A percentile compares a stretch with the other conserved stretches of the same genome.
phyloP scores from a whole-genome alignment of 2,329 filamentous ascomycete species.

The Alternaria triticimaculans region DNA sequence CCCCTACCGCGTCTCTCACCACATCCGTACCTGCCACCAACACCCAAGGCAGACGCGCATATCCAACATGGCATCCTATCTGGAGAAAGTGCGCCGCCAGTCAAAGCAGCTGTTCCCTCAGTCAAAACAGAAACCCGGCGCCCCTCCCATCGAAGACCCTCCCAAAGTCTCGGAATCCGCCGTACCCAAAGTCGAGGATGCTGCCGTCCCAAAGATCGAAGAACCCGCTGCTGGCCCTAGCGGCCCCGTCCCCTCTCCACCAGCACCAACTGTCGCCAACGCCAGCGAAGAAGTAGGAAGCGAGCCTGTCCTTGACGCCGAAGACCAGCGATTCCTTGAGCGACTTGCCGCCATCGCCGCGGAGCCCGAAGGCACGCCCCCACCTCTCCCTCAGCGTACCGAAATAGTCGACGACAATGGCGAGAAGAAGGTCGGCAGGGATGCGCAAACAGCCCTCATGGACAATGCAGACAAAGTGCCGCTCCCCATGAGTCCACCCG shows the following conservation, averaged over 20 bases:
- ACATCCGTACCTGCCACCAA: neutral
- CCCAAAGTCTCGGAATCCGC: slow-evolving; percentile 17
- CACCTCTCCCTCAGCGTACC: slow-evolving; percentile 49
- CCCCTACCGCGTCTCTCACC: neutral
- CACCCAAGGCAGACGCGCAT: neutral
- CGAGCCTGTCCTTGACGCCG: slow-evolving; percentile 62
- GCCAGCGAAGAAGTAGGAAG: slow-evolving; percentile 36
- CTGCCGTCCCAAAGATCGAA: slow-evolving; percentile 14
- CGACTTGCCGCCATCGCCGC: slow-evolving; percentile 56
- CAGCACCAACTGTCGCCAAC: slow-evolving; percentile 30
- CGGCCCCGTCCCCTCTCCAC: slow-evolving; percentile 22
- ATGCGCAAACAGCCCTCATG: slow-evolving; percentile 56
- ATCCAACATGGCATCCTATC: slow-evolving; percentile 36
- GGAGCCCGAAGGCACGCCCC: slow-evolving; percentile 48
- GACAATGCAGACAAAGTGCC: slow-evolving; percentile 57
- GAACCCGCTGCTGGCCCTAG: slow-evolving; percentile 33
- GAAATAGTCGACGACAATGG: slow-evolving; percentile 43
- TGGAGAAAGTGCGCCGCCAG: slow-evolving; percentile 44
- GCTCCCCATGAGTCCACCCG: slow-evolving; percentile 58
- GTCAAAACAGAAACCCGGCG: slow-evolving; percentile 16
- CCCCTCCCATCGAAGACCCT: slow-evolving; percentile 18
- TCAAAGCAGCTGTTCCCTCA: slow-evolving; percentile 37
- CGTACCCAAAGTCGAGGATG: slow-evolving; percentile 11
- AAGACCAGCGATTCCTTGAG: slow-evolving; percentile 65
- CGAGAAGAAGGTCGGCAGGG: slow-evolving; percentile 46